These are phyloP conservation scores for Globisporangium paddicum DNA, from an alignment of 352 stramenopile species.

Conservation along the genomic window DNA sequence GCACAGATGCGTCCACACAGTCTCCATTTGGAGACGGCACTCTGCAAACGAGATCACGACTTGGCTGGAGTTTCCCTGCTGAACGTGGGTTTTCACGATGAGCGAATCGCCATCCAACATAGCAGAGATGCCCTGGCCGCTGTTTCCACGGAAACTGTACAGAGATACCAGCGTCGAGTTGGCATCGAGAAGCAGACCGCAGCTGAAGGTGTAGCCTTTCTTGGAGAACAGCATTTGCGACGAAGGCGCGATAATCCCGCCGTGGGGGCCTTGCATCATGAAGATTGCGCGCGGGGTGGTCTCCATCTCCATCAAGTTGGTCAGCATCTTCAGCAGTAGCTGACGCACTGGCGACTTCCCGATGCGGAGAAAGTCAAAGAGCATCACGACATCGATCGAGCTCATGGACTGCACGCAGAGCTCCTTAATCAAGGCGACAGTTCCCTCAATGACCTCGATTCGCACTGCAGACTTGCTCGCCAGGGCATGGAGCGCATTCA, in stretches of 20 bases:
- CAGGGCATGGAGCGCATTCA: constrained; percentile 37
- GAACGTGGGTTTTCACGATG: constrained; percentile 46
- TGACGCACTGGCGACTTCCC: constrained; percentile 32
- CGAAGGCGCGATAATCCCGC: constrained; percentile 57
- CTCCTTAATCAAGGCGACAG: constrained; percentile 42
- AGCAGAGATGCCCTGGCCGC: constrained; percentile 65
- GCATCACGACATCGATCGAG: constrained; percentile 46
- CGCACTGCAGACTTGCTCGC: constrained; percentile 23
- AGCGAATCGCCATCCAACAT: constrained; percentile 48
- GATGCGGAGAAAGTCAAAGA: constrained; percentile 74
- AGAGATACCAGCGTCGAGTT: constrained; percentile 33
- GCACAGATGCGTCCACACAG: constrained; percentile 64
- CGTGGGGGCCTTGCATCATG: constrained; percentile 53
- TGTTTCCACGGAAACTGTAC: constrained; percentile 74
- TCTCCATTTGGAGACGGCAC: constrained; percentile 43
- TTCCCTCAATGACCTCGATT: constrained; percentile 21
- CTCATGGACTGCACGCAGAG: constrained; percentile 59
- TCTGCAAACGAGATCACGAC: constrained; percentile 54
- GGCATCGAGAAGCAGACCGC: constrained; percentile 47
- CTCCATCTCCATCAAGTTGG: constrained; percentile 43
- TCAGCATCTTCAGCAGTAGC: constrained; percentile 59
- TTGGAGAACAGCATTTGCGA: constrained; percentile 60
- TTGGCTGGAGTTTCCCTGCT: constrained; percentile 39
- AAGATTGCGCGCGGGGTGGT: constrained; percentile 65
- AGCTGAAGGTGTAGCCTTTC: constrained; percentile 71